Percentiles rank a stretch among this genome's conserved stretches.
These are phyloP conservation scores for Fusarium sulawesiense DNA, from an alignment of 2,329 filamentous ascomycete genomes.

Conservation along the genomic window DNA sequence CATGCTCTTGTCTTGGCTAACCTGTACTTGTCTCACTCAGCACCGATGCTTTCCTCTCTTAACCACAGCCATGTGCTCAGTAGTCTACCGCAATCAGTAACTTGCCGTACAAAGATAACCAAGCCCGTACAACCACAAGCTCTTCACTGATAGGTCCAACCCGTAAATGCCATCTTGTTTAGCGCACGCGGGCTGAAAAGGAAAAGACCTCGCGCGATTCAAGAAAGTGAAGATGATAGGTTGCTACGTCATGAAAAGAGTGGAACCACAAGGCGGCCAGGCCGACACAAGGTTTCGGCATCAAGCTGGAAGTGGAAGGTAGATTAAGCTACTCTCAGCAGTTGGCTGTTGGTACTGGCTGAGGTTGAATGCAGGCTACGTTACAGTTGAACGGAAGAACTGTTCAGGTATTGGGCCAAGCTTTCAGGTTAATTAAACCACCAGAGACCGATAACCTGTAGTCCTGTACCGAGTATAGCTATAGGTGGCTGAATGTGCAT, in stretches of 20 bases:
- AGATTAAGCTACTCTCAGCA: slow-evolving; percentile 6
- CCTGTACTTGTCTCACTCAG: not conserved
- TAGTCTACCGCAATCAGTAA: not conserved
- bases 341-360: too few relatives aligned
- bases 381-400: slow-evolving; percentile 2
- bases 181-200: slow-evolving; percentile 4
- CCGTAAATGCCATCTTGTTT: not conserved
- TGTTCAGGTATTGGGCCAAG: slow-evolving; percentile 17
- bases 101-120: not conserved
- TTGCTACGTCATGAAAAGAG: slow-evolving; percentile 23
- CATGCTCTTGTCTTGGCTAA: not conserved
- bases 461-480: too few relatives aligned
- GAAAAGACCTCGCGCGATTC: not conserved
- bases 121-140: not conserved
- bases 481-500: not conserved
- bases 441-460: not conserved
- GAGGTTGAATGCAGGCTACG: too few relatives aligned
- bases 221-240: slow-evolving; percentile 12
- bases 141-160: slow-evolving; percentile 11
- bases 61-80: not conserved
- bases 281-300: slow-evolving; percentile 42
- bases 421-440: slow-evolving; percentile 16
- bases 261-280: slow-evolving; percentile 30
- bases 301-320: slow-evolving; percentile 27
- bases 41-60: not conserved